A percentile compares a stretch with the other conserved stretches of the same genome.
Evolutionary conservation across 306 rosid species (phyloP).

Genomic region (Citrullus amarus): DNA sequence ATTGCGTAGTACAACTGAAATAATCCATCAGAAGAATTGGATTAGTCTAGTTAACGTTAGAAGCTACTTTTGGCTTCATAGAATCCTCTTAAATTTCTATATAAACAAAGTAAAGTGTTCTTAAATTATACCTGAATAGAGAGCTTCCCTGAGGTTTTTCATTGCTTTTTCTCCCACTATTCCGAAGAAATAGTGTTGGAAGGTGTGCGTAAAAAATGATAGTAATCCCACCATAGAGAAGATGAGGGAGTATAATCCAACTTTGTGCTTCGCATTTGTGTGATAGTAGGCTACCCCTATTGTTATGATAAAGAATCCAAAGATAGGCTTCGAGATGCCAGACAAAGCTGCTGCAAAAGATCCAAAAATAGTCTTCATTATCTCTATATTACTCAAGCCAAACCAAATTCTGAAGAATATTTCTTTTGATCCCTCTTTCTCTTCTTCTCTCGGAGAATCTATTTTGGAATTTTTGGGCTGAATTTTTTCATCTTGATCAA

Average conservation of each 20-base stretch:
- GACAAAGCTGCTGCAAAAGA: constrained; percentile 42
- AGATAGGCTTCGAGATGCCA: constrained; percentile 74
- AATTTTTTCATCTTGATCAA: constrained; percentile 17
- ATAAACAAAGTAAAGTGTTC: neutral
- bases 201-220: constrained; percentile 57
- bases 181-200: constrained; percentile 84
- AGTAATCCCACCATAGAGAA: constrained; percentile 54
- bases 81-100: neutral
- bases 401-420: constrained; percentile 77
- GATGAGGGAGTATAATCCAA: constrained; percentile 41
- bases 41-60: neutral
- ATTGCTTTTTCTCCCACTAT: constrained; percentile 82
- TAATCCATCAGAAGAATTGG: neutral
- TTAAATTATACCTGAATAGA: constrained; percentile 52
- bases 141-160: constrained; percentile 49
- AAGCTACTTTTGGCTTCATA: neutral
- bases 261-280: constrained; percentile 34
- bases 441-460: constrained; percentile 22
- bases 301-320: constrained; percentile 66
- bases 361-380: constrained; percentile 44
- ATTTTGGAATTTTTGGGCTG: constrained; percentile 15
- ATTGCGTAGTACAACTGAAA: constrained; percentile 54
- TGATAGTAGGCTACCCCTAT: constrained; percentile 67
- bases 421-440: constrained; percentile 13
- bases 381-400: constrained; percentile 40